Conservation (phyloP, 352 stramenopile species). For the Phytophthora ramorum region DNA sequence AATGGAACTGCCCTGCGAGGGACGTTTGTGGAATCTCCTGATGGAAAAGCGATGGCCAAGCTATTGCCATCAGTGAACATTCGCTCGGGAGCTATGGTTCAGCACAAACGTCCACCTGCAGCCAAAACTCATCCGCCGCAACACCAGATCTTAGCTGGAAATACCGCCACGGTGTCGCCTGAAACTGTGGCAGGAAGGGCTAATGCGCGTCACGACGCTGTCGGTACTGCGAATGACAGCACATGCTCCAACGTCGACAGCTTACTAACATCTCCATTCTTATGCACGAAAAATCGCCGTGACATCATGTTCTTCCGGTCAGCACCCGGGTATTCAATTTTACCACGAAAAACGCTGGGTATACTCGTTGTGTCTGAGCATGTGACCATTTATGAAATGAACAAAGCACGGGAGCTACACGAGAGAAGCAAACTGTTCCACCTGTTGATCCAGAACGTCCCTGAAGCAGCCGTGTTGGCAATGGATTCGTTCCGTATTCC, state of each 20-base stretch:
- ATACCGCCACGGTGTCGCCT: conserved; percentile 25
- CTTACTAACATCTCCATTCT: conserved; percentile 54
- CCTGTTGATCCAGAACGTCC: conserved; percentile 75
- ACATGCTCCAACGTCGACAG: conserved; percentile 54
- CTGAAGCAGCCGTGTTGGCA: conserved; percentile 58
- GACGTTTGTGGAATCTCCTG: conserved; percentile 68
- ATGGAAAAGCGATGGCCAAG: conserved; percentile 54
- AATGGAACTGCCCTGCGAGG: conserved; percentile 63
- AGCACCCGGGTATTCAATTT: conserved; percentile 61
- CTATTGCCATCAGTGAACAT: conserved; percentile 67
- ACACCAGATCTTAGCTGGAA: conserved; percentile 21
- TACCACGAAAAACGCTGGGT: conserved; percentile 66
- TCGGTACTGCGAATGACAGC: conserved; percentile 25
- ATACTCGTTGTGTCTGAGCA: conserved; percentile 73
- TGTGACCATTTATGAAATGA: conserved; percentile 54
- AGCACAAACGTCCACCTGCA: conserved; percentile 20
- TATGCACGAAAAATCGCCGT: conserved; percentile 59
- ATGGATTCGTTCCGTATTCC: conserved; percentile 80
- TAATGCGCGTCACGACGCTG: conserved; percentile 24
- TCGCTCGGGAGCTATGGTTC: conserved; percentile 39
- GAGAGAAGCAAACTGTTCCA: conserved; percentile 76
- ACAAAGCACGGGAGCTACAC: conserved; percentile 57
- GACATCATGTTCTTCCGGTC: conserved; percentile 79
- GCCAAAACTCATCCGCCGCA: conserved; percentile 24
- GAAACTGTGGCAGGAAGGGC: conserved; percentile 14